Evolutionary conservation across 2,329 filamentous ascomycete species (phyloP).

Genomic region (Trichoderma semiorbis): DNA sequence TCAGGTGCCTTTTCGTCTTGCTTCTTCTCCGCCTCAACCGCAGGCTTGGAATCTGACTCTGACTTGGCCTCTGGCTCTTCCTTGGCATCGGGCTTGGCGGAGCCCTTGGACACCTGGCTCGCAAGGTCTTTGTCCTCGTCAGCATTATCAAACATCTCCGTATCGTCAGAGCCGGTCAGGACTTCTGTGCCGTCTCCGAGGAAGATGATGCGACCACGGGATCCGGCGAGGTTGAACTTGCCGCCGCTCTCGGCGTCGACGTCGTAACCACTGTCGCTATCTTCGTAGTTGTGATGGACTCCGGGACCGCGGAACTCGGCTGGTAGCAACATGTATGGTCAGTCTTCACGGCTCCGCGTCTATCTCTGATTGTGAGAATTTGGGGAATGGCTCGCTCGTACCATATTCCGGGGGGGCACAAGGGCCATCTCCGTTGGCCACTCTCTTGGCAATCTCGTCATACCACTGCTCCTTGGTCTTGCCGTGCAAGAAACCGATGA

Average conservation of each 20-base stretch:
- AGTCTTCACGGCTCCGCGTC: conserved; percentile 22
- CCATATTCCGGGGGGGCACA: conserved; percentile 99
- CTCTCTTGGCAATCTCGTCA: conserved; percentile 86
- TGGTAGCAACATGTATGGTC: conserved; percentile 36
- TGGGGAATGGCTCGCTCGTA: conserved; percentile 57
- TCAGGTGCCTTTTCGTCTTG: conserved; percentile 24
- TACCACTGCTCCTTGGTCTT: conserved; percentile 98
- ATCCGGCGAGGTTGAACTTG: conserved; percentile 65
- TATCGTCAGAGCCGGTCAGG: conserved; percentile 81
- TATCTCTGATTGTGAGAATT: conserved; percentile 10
- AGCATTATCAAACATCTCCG: conserved; percentile 86
- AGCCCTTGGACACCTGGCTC: conserved; percentile 71
- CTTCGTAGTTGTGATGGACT: conserved; percentile 78
- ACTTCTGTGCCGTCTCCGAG: conserved; percentile 94
- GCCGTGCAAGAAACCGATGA: conserved; percentile 85
- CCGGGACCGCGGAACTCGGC: conserved; percentile 83
- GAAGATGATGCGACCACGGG: conserved; percentile 85
- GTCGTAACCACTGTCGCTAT: conserved; percentile 74
- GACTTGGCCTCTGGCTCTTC: conserved; percentile 23
- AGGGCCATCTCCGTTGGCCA: conserved; percentile 94
- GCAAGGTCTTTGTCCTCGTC: conserved; percentile 84
- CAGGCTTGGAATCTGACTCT: conserved; percentile 27
- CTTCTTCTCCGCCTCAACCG: conserved; percentile 26
- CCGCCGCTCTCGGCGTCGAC: conserved; percentile 65
- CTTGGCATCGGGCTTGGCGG: conserved; percentile 27